Base-by-base conservation (phyloP, 106 monocot genomes). In the Allium fistulosum region DNA sequence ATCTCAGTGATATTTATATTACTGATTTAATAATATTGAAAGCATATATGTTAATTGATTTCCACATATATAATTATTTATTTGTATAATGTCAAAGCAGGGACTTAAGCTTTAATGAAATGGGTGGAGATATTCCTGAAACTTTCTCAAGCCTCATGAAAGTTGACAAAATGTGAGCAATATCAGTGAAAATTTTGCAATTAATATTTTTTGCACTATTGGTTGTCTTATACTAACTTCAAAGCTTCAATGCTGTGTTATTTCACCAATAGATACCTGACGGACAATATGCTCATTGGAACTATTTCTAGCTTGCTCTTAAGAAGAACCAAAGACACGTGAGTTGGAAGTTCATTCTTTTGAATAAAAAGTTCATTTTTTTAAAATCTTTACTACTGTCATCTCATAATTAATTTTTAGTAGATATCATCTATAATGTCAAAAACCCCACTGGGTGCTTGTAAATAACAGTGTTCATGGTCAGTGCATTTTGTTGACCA, bases 211-310 rank as follows among this genome's bases (percentile, higher is more conserved):
- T 9, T 65, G 47, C 49, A 7, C 10, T 48, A 17, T 63, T 14
- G 8, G 11, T 9, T 16, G 37, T 45, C 4, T 49, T 26, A 61
- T 0, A 7, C 60, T 61, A 26, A 26, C 60, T 68, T 22, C 53
- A 68, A 55, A 55, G 37, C 18, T 46, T 37, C 46, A 59, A 59
- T 57, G 15, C 56, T 67, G 59, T 14, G 48, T 51, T 11, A 45
- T 58, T 56, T 48, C 9, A 73, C 14, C 74, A 12, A 45, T 71
- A 93, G 93, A 73, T 93, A 81, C 75, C 76, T 93, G 59, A 88
- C 83, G 55, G 79, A 63, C 69, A 93, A 93, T 67, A 74, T 71
- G 68, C 85, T 93, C 51, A 80, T 80, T 28, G 93, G 88, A 52
- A 9, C 66, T 17, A 77, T 93, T 53, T 88, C 93, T 53, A 47